phyloP scores from a whole-genome alignment of 495 filamentous ascomycete species.

The Baudoinia panamericana region DNA sequence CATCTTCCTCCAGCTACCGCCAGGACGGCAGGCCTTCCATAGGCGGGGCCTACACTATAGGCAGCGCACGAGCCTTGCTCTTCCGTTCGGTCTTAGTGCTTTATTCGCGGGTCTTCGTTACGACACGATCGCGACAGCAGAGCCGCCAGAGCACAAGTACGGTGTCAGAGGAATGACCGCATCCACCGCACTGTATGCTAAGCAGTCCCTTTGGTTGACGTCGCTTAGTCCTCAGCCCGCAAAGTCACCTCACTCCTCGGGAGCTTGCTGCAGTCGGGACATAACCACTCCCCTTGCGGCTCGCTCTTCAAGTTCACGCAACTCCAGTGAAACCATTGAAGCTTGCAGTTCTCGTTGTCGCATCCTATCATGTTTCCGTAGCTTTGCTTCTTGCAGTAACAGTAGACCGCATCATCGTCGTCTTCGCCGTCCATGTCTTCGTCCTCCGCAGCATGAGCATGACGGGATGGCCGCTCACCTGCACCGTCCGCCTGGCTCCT shows the following conservation, averaged over 20 bases:
- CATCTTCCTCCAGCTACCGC: too few relatives aligned
- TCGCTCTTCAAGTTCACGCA: constrained; percentile 85
- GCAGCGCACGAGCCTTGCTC: too few relatives aligned
- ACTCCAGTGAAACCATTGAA: constrained; percentile 97
- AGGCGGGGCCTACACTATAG: too few relatives aligned
- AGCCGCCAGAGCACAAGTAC: too few relatives aligned
- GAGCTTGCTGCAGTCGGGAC: constrained; percentile 58
- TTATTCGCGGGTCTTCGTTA: too few relatives aligned
- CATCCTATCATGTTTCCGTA: constrained; percentile 98
- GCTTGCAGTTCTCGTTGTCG: constrained; percentile 83
- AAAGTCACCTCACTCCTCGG: constrained; percentile 23
- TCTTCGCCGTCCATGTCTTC: constrained; percentile 68
- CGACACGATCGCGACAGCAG: too few relatives aligned
- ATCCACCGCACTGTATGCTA: too few relatives aligned
- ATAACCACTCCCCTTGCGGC: constrained; percentile 86
- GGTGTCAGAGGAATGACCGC: too few relatives aligned
- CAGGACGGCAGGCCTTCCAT: too few relatives aligned
- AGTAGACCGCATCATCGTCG: constrained; percentile 84
- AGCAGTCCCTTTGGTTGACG: too few relatives aligned
- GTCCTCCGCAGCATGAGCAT: constrained; percentile 32
- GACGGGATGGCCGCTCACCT: constrained; percentile 4
- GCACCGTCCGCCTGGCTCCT: constrained; percentile 15
- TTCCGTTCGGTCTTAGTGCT: too few relatives aligned
- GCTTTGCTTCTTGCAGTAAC: constrained; percentile 80
- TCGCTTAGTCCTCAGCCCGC: too few relatives aligned